Evolutionary conservation across 768 basidiomycete genomes (phyloP).

Genomic region (Pholiota microspora): DNA sequence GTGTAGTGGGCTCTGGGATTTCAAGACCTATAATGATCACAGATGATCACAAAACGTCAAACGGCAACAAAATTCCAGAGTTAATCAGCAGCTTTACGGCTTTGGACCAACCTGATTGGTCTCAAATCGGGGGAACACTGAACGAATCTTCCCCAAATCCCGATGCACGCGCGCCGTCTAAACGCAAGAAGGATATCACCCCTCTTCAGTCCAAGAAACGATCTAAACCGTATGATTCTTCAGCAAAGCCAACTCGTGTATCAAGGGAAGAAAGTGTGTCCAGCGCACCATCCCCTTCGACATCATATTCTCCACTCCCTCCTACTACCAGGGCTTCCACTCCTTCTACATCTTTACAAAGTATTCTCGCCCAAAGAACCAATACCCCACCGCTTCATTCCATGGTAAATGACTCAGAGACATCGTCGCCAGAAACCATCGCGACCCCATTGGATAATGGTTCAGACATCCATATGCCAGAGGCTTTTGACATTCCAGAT

Average conservation of each 20-base stretch:
- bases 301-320: slow-evolving; percentile 37
- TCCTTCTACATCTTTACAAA: slow-evolving; percentile 34
- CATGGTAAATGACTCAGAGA: slow-evolving; percentile 41
- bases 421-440: slow-evolving; percentile 45
- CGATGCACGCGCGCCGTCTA: slow-evolving; percentile 41
- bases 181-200: slow-evolving; percentile 45
- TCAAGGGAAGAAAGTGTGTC: slow-evolving; percentile 57
- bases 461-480: slow-evolving; percentile 38
- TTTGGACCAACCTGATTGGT: slow-evolving; percentile 49
- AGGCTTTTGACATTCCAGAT: slow-evolving; percentile 20
- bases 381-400: slow-evolving; percentile 35
- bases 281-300: slow-evolving; percentile 47
- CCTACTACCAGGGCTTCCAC: slow-evolving; percentile 46
- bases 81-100: slow-evolving; percentile 30
- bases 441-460: slow-evolving; percentile 42
- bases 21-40: slow-evolving; percentile 97
- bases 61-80: slow-evolving; percentile 31
- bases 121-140: slow-evolving; percentile 29
- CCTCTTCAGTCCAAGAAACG: slow-evolving; percentile 46
- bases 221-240: slow-evolving; percentile 67
- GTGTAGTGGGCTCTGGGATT: slow-evolving; percentile 75
- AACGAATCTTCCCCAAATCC: slow-evolving; percentile 25
- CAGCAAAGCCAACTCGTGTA: slow-evolving; percentile 40
- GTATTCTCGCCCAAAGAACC: slow-evolving; percentile 11
- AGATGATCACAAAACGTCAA: slow-evolving; percentile 93